Evolutionary conservation across 805 yeast species (phyloP).

Genomic region (Grigorovia yakushimaensis): DNA sequence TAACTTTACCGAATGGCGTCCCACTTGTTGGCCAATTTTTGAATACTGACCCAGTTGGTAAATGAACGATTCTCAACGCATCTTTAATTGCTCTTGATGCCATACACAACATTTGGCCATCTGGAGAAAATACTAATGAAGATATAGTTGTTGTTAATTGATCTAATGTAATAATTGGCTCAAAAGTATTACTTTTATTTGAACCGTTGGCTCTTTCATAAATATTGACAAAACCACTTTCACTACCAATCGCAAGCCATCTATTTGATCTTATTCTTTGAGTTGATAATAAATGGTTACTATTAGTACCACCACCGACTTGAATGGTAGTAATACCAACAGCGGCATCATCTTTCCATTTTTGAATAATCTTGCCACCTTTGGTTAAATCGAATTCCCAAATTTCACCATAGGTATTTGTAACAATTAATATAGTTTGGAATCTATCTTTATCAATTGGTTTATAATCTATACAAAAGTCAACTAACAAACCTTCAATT

Average conservation of each 20-base stretch:
- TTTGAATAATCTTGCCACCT: constrained; percentile 40
- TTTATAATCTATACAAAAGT: constrained; percentile 40
- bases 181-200: constrained; percentile 11
- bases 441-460: constrained; percentile 14
- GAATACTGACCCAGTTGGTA: constrained; percentile 79
- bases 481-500: constrained; percentile 77
- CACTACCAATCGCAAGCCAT: constrained; percentile 84
- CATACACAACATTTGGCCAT: constrained; percentile 81
- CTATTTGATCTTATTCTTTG: constrained; percentile 34
- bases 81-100: constrained; percentile 82
- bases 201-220: constrained; percentile 46
- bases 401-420: constrained; percentile 74
- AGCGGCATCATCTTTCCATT: constrained; percentile 84
- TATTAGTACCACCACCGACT: constrained; percentile 48
- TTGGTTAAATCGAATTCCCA: constrained; percentile 68
- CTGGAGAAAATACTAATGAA: constrained; percentile 61
- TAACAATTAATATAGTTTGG: constrained; percentile 38
- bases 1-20: constrained; percentile 93
- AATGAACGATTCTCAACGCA: constrained; percentile 75
- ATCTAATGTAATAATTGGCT: constrained; percentile 57
- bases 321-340: constrained; percentile 71
- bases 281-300: constrained; percentile 21
- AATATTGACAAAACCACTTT: constrained; percentile 80
- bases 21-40: constrained; percentile 96
- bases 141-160: constrained; percentile 78